Evolutionary conservation across 2,329 filamentous ascomycete species (phyloP), one percentile per base, ranked within the genome.

Genomic region (Cytospora schulzeri): DNA sequence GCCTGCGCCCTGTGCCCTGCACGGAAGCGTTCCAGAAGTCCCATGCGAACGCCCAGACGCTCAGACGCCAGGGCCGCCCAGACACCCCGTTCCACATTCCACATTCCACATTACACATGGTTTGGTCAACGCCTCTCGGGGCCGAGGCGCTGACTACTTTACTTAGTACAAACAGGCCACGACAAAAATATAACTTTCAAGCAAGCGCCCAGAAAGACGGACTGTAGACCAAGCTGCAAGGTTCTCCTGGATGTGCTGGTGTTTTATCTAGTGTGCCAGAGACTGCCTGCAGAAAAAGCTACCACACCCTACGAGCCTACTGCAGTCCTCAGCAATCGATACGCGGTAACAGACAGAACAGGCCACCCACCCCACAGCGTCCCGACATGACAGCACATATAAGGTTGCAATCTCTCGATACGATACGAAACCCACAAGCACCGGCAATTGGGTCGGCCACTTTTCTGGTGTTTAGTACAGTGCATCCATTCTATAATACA

Each of bases 331-430:
- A 29, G 7, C 6, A n/a, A 8, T 31, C 14, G 51, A 53, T 59
- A 3, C 28, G 24, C 57, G 41, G 57, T 48, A 19, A 33, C 28
- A 31, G 29, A 31, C 29, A 31, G 29, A 31, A 31, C 29, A 51
- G 41, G 38, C 31, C 54, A 41, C 54, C 54, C 24, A 19, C 56
- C 26, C 22, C 33, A 35, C 33, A 35, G 17, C 15, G 24, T 28
- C 19, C 41, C 31, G 26, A 50, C 56, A 51, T 29, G 41, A 51
- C 31, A 12, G 31, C 57, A 50, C 57, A 33, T 14, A 48, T 51
- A 51, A 22, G n/a, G 45, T 35, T 19, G 61, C 57, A 66, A 66
- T 66, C 56, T 66, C 64, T 61, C 35, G 57, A 66, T 66, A 66
- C 64, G 64, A 66, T 33, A 58, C 26, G 26, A 38, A 56, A 60